Conservation (phyloP, 208 protist genomes). For the Acanthamoeba royreba region DNA sequence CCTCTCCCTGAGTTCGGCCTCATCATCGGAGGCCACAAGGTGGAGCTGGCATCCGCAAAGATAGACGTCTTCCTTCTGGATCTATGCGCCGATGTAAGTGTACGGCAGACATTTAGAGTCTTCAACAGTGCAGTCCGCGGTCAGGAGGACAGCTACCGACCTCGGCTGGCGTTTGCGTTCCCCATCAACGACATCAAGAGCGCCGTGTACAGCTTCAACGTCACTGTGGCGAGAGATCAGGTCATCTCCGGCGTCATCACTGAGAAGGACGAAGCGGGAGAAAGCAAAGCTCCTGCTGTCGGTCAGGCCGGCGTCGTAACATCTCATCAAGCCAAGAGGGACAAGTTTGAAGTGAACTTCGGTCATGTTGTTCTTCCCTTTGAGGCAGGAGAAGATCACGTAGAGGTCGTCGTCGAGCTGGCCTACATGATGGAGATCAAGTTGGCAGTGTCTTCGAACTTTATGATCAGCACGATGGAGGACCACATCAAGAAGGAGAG, state of each 20-base stretch:
- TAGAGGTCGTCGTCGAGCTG: background rate
- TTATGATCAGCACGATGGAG: background rate
- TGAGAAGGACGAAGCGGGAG: background rate
- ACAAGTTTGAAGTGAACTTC: background rate
- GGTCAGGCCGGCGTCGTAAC: background rate
- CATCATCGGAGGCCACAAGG: no score
- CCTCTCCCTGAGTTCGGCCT: no score
- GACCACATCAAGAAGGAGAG: background rate
- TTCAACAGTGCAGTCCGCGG: no score
- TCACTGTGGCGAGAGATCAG: background rate
- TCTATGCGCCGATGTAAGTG: no score
- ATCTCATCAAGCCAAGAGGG: background rate
- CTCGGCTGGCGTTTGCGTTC: background rate
- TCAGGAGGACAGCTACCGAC: no score
- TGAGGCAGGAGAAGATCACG: background rate
- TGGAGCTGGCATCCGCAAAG: no score
- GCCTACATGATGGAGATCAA: background rate
- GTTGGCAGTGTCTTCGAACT: background rate
- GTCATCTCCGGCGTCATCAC: background rate
- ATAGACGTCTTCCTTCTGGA: no score
- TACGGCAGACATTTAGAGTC: no score
- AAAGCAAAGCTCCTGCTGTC: background rate
- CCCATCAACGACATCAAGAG: background rate
- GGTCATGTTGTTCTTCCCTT: background rate
- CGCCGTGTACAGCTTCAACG: background rate